These are phyloP conservation scores for Lithocarpus polystachyus DNA, from an alignment of 306 rosid genomes.

Conservation along the genomic window DNA sequence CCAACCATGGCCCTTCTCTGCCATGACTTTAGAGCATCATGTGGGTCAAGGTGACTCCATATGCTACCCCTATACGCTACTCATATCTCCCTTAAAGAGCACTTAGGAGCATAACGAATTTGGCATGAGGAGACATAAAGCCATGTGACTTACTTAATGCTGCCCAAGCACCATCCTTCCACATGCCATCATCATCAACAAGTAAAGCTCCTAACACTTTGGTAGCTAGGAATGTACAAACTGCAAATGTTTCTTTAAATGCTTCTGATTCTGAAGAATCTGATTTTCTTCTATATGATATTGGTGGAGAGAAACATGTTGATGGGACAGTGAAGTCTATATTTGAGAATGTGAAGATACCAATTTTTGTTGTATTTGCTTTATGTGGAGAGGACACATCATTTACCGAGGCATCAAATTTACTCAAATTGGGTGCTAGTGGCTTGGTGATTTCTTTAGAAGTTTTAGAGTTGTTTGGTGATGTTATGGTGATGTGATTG, in stretches of 20 bases:
- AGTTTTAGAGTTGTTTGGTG: slow-evolving; percentile 44
- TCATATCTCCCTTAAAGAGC: too few species aligned
- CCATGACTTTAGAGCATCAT: too few species aligned
- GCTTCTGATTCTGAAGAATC: slow-evolving; percentile 89
- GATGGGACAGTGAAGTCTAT: slow-evolving; percentile 34
- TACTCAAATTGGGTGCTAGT: slow-evolving; percentile 66
- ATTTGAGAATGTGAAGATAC: slow-evolving; percentile 70
- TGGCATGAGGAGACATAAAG: too few species aligned
- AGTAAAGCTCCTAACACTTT: not conserved
- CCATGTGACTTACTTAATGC: too few species aligned
- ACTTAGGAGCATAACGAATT: too few species aligned
- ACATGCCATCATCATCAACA: too few species aligned
- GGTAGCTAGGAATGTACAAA: slow-evolving; percentile 74
- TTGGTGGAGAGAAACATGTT: slow-evolving; percentile 30
- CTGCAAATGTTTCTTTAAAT: slow-evolving; percentile 52
- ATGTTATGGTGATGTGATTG: slow-evolving; percentile 37
- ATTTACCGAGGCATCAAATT: slow-evolving; percentile 41
- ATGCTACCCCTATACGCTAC: too few species aligned
- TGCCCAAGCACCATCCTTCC: too few species aligned
- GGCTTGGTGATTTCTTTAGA: slow-evolving; percentile 69
- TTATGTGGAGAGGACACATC: slow-evolving; percentile 30
- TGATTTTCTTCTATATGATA: slow-evolving; percentile 71
- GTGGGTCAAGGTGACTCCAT: too few species aligned
- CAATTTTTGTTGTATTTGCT: slow-evolving; percentile 45
- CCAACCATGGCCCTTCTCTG: too few species aligned